These are phyloP conservation scores for Pseudocercospora crystallina DNA, from an alignment of 2,329 filamentous ascomycete species.

Conservation along the genomic window DNA sequence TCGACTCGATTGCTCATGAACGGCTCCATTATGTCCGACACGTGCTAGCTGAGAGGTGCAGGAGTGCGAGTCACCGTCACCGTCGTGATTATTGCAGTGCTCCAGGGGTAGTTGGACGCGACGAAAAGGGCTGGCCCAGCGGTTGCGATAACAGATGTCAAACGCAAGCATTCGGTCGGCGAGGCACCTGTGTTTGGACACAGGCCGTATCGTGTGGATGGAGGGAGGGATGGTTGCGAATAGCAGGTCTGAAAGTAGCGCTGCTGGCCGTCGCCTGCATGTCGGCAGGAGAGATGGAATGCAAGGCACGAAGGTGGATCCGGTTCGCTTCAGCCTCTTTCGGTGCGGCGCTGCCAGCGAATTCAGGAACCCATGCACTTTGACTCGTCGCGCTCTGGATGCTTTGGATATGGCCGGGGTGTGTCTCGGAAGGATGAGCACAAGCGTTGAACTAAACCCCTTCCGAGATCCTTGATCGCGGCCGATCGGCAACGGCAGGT, in stretches of 20 bases:
- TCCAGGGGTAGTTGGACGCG: too few relatives aligned
- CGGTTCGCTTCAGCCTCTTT: constrained; percentile 1
- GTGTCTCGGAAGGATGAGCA: constrained; percentile 1
- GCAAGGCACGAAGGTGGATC: constrained; percentile 5
- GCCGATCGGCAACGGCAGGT: constrained; percentile 1
- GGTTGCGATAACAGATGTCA: too few relatives aligned
- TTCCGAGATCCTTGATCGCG: not conserved
- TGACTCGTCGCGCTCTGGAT: not conserved
- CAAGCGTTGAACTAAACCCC: not conserved
- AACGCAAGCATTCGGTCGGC: too few relatives aligned
- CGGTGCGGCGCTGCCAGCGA: not conserved
- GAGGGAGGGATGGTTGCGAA: constrained; percentile 1
- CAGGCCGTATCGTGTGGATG: not conserved
- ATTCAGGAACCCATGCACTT: constrained; percentile 6
- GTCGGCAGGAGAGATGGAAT: constrained; percentile 8
- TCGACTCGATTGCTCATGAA: too few relatives aligned
- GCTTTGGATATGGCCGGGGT: not conserved
- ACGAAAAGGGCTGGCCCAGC: too few relatives aligned
- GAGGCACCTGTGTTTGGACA: too few relatives aligned
- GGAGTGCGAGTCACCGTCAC: too few relatives aligned
- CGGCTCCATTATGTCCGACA: too few relatives aligned
- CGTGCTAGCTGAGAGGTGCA: too few relatives aligned
- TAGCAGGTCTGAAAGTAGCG: not conserved
- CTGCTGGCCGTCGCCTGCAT: not conserved
- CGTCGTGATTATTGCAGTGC: too few relatives aligned